A percentile compares a stretch with the other conserved stretches of the same genome.
Conservation (phyloP, 139 green algal genomes). For the Yamagishiella unicocca region DNA sequence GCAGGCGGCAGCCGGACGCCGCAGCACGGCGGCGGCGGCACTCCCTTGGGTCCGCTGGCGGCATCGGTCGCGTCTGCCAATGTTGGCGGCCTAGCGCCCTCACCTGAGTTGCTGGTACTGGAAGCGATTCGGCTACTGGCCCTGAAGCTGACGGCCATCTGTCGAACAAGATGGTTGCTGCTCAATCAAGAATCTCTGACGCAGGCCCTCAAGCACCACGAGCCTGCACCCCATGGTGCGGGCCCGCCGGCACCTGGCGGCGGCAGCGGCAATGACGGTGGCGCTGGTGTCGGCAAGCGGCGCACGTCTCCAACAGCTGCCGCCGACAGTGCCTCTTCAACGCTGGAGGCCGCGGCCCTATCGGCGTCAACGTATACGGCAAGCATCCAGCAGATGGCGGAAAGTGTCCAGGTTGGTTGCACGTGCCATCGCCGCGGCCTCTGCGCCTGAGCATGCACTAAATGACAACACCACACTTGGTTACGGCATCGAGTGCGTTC, state of each 20-base stretch:
- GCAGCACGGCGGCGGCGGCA: conserved; percentile 12
- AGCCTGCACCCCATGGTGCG: background rate
- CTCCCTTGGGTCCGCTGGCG: conserved; percentile 8
- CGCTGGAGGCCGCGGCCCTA: conserved; percentile 29
- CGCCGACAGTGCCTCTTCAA: conserved; percentile 31
- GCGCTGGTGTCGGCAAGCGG: background rate
- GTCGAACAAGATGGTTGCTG: conserved; percentile 34
- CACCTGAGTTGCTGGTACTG: conserved; percentile 26
- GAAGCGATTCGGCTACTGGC: conserved; percentile 41
- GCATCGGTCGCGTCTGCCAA: background rate
- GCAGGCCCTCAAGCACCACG: conserved; percentile 17
- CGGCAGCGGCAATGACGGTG: background rate
- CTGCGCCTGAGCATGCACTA: no score
- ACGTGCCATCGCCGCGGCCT: no score
- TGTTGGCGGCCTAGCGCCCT: background rate
- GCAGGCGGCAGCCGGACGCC: background rate
- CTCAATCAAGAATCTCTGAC: conserved; percentile 38
- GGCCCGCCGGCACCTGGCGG: background rate
- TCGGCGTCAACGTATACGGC: conserved; percentile 32
- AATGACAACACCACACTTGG: no score
- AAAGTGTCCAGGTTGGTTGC: conserved; percentile 36
- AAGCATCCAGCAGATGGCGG: conserved; percentile 43
- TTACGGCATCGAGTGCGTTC: no score
- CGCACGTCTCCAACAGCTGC: conserved; percentile 2
- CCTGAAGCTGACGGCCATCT: conserved; percentile 35